These are phyloP conservation scores for Chytriomyces confervae DNA, from an alignment of 192 early-diverging fungal genomes.

Conservation along the genomic window DNA sequence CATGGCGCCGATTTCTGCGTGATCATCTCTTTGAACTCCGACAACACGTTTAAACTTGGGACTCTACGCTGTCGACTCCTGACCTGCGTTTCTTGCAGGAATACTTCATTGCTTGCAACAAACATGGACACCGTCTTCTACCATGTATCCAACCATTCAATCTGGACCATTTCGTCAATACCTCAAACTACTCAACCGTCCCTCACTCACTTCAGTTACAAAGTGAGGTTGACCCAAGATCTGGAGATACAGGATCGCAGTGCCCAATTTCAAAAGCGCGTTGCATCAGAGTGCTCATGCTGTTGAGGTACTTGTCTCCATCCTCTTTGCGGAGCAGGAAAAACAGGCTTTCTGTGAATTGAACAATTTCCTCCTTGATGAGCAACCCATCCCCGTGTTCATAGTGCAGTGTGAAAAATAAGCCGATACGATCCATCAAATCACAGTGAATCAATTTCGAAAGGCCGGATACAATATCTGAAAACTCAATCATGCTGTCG, in stretches of 20 bases:
- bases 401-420: slow-evolving; percentile 87
- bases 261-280: slow-evolving; percentile 65
- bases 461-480: slow-evolving; percentile 81
- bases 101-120: too few species aligned
- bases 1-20: too few species aligned
- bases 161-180: too few species aligned
- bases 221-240: too few species aligned
- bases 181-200: too few species aligned
- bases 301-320: slow-evolving; percentile 62
- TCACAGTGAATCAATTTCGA: slow-evolving; percentile 78
- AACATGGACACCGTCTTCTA: too few species aligned
- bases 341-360: slow-evolving; percentile 83
- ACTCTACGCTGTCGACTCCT: too few species aligned
- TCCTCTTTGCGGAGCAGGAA: slow-evolving; percentile 79
- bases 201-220: too few species aligned
- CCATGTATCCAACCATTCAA: too few species aligned
- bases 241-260: slow-evolving; percentile 16
- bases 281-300: slow-evolving; percentile 66
- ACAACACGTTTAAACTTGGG: too few species aligned
- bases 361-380: slow-evolving; percentile 78
- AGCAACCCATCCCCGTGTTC: slow-evolving; percentile 67
- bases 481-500: slow-evolving; percentile 68
- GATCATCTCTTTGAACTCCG: too few species aligned
- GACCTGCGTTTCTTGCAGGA: too few species aligned
- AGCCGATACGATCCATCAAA: slow-evolving; percentile 74